Evolutionary conservation across 129 eudicot species (phyloP).

Genomic region (Tagetes erecta): DNA sequence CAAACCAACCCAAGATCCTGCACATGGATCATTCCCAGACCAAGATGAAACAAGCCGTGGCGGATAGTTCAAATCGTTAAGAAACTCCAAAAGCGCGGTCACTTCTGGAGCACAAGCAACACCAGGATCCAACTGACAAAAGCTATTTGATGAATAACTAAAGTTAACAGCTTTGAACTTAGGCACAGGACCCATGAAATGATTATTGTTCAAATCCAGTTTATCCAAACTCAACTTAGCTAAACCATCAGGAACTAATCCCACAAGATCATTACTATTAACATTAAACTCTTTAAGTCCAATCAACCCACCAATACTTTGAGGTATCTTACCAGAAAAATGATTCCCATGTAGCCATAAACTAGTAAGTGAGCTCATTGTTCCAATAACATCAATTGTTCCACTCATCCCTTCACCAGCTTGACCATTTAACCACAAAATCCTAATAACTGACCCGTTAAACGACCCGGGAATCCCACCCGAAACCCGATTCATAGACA

Average conservation of each 20-base stretch:
- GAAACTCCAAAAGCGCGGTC: constrained; percentile 48
- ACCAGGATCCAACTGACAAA: constrained; percentile 57
- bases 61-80: constrained; percentile 47
- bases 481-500: constrained; percentile 51
- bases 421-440: constrained; percentile 70
- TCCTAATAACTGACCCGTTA: constrained; percentile 43
- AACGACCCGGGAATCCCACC: constrained; percentile 55
- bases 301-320: constrained; percentile 41
- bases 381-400: constrained; percentile 53
- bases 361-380: constrained; percentile 46
- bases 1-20: constrained; percentile 56
- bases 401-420: constrained; percentile 53
- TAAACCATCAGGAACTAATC: constrained; percentile 53
- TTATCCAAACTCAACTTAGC: constrained; percentile 38
- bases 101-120: constrained; percentile 52
- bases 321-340: constrained; percentile 62
- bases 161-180: constrained; percentile 48
- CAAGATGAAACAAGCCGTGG: constrained; percentile 47
- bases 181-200: constrained; percentile 71
- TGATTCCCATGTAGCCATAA: constrained; percentile 76
- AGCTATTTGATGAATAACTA: constrained; percentile 43
- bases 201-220: constrained; percentile 61
- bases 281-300: constrained; percentile 51
- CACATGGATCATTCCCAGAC: constrained; percentile 65
- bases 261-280: constrained; percentile 55